These are phyloP conservation scores for Wickerhamiella allomyrinae DNA, from an alignment of 805 yeast genomes.

Conservation along the genomic window DNA sequence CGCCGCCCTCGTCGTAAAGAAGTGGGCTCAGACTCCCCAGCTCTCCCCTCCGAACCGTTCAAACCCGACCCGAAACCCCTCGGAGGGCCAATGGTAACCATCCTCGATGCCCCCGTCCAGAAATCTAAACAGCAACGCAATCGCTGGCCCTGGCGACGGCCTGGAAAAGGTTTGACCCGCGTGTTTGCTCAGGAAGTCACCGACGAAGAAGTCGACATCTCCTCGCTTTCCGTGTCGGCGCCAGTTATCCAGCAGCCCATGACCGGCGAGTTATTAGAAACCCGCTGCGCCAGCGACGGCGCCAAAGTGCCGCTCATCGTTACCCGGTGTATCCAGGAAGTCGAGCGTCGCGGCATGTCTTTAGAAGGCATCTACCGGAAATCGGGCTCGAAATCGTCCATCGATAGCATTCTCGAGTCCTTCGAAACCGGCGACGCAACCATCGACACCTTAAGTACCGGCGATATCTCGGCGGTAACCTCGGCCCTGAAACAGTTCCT, in stretches of 20 bases:
- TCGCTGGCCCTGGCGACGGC: conserved; percentile 4
- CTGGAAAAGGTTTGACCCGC: conserved; percentile 1
- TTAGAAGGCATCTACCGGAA: conserved; percentile 84
- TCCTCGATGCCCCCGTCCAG: conserved; percentile 1
- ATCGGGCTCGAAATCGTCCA: conserved; percentile 66
- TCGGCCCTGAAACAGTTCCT: conserved; percentile 78
- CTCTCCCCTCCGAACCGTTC: too few relatives aligned
- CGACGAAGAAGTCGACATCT: not conserved
- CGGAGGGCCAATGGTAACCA: conserved; percentile 4
- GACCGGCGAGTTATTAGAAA: not conserved
- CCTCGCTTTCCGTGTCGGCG: not conserved
- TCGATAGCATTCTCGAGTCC: conserved; percentile 31
- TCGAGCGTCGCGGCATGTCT: conserved; percentile 61
- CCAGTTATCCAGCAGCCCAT: not conserved
- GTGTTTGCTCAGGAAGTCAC: conserved; percentile 3
- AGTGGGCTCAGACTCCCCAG: not conserved
- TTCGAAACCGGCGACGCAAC: conserved; percentile 27
- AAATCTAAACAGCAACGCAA: not conserved
- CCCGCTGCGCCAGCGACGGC: conserved; percentile 1
- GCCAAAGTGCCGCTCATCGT: conserved; percentile 55
- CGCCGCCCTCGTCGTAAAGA: conserved; percentile 1
- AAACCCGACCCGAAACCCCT: too few relatives aligned
- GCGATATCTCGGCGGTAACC: conserved; percentile 78
- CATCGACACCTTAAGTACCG: conserved; percentile 27
- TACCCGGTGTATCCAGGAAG: conserved; percentile 55